Percentiles rank a stretch among this genome's conserved stretches.
These are phyloP conservation scores for Euphorbia tirucalli DNA, from an alignment of 345 rosid genomes.

Conservation along the genomic window DNA sequence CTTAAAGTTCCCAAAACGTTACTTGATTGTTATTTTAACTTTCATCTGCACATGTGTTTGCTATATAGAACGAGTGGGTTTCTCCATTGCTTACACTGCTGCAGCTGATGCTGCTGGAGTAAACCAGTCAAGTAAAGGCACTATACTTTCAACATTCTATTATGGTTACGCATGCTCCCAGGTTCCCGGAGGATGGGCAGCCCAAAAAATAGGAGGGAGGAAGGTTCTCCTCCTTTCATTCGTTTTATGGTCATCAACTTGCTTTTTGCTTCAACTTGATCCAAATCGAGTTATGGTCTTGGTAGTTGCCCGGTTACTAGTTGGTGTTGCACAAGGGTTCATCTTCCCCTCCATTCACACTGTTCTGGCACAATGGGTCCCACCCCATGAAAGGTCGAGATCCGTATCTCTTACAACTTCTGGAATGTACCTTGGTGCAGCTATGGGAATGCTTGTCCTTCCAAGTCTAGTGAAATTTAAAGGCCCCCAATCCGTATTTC, in stretches of 20 bases:
- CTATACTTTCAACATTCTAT: constrained; percentile 80
- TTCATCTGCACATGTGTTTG: constrained; percentile 84
- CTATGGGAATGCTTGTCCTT: constrained; percentile 91
- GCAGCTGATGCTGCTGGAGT: constrained; percentile 93
- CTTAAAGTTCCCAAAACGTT: constrained; percentile 70
- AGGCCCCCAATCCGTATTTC: constrained; percentile 88
- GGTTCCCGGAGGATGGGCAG: constrained; percentile 99
- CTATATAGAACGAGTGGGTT: constrained; percentile 94
- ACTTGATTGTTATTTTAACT: constrained; percentile 76
- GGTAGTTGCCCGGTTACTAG: constrained; percentile 85
- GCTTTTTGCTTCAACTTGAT: constrained; percentile 79
- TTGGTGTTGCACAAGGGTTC: constrained; percentile 97
- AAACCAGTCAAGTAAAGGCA: constrained; percentile 88
- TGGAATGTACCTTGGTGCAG: constrained; percentile 97
- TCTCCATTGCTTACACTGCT: constrained; percentile 86
- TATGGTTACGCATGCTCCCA: constrained; percentile 94
- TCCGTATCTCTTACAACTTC: constrained; percentile 93
- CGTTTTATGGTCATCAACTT: constrained; percentile 85
- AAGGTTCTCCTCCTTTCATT: constrained; percentile 85
- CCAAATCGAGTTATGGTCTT: constrained; percentile 59
- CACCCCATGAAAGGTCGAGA: constrained; percentile 97
- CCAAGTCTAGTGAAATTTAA: constrained; percentile 78
- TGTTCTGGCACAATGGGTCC: constrained; percentile 97
- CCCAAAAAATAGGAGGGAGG: constrained; percentile 87
- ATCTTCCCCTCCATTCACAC: constrained; percentile 96